Evolutionary conservation across 805 yeast species (phyloP).

Genomic region (Komagataella ulmi): DNA sequence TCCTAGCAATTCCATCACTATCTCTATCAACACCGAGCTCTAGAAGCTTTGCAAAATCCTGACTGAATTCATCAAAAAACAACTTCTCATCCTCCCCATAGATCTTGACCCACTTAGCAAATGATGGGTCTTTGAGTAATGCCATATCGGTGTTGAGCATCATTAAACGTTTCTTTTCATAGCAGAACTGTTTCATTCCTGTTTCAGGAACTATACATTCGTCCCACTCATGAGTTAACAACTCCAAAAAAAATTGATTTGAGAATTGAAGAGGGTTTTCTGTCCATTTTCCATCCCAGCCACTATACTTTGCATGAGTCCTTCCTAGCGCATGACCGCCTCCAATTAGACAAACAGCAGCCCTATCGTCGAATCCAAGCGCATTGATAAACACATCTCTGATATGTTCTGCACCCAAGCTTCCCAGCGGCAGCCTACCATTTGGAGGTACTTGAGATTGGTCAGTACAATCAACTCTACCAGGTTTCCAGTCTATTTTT

Average conservation of each 20-base stretch:
- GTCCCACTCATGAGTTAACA: conserved; percentile 35
- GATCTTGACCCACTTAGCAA: conserved; percentile 44
- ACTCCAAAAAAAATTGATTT: conserved; percentile 26
- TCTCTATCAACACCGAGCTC: conserved; percentile 28
- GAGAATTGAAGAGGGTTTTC: conserved; percentile 24
- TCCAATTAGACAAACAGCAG: conserved; percentile 61
- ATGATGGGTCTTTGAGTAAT: conserved; percentile 41
- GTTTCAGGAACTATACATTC: conserved; percentile 24
- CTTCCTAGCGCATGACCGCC: conserved; percentile 72
- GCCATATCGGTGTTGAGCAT: conserved; percentile 81
- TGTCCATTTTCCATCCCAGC: conserved; percentile 38
- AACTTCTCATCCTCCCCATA: conserved; percentile 54
- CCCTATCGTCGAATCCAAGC: conserved; percentile 58
- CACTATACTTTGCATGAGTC: conserved; percentile 46
- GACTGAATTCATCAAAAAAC: conserved; percentile 53
- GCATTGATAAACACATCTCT: conserved; percentile 42
- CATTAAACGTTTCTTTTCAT: conserved; percentile 38
- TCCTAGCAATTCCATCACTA: conserved; percentile 16
- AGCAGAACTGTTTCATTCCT: conserved; percentile 24
- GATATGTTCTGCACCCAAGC: conserved; percentile 51
- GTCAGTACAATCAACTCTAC: conserved; percentile 49
- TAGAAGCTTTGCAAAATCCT: conserved; percentile 51
- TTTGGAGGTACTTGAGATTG: conserved; percentile 41
- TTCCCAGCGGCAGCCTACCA: conserved; percentile 67
- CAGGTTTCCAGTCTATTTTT: conserved; percentile 69